phyloP scores from a whole-genome alignment of 2,329 filamentous ascomycete species.

The Colletotrichum sp. region DNA sequence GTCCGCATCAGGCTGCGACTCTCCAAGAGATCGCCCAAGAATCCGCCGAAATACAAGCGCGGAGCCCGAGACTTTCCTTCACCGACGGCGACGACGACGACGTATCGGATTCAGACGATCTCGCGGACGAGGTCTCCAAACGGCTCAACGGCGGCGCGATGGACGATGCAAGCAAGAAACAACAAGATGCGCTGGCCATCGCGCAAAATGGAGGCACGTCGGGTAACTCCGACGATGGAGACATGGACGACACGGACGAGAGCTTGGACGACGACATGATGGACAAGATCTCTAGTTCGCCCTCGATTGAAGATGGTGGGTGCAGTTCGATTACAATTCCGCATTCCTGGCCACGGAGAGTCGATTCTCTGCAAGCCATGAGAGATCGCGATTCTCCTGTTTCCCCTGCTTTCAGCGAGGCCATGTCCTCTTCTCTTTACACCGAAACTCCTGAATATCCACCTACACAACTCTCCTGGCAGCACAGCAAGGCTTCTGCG shows the following conservation, averaged over 20 bases:
- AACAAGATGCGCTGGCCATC: slow-evolving; percentile 53
- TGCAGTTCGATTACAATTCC: slow-evolving; percentile 53
- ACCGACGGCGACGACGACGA: slow-evolving; percentile 41
- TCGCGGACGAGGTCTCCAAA: slow-evolving; percentile 44
- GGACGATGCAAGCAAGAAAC: slow-evolving; percentile 33
- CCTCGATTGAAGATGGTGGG: slow-evolving; percentile 99
- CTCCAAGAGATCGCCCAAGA: slow-evolving; percentile 83
- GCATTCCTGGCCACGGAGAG: slow-evolving; percentile 47
- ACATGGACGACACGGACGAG: slow-evolving; percentile 72
- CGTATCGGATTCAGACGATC: slow-evolving; percentile 50
- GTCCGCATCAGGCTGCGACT: slow-evolving; percentile 85
- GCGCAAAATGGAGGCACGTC: slow-evolving; percentile 65
- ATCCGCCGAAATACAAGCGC: slow-evolving; percentile 72
- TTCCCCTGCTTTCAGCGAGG: slow-evolving; percentile 35
- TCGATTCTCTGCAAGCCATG: slow-evolving; percentile 45
- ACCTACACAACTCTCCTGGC: slow-evolving; percentile 28
- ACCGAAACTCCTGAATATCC: slow-evolving; percentile 39
- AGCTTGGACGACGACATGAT: slow-evolving; percentile 90
- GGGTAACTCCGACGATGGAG: slow-evolving; percentile 61
- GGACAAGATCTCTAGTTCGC: slow-evolving; percentile 98
- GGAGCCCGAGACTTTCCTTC: slow-evolving; percentile 66
- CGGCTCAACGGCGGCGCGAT: slow-evolving; percentile 37
- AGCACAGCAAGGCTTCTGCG: slow-evolving; percentile 37
- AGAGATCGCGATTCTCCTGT: slow-evolving; percentile 33
- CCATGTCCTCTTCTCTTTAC: slow-evolving; percentile 48